A percentile compares a stretch with the other conserved stretches of the same genome.
phyloP scores from a whole-genome alignment of 2,329 filamentous ascomycete genomes.

The Trichoderma hamatum region DNA sequence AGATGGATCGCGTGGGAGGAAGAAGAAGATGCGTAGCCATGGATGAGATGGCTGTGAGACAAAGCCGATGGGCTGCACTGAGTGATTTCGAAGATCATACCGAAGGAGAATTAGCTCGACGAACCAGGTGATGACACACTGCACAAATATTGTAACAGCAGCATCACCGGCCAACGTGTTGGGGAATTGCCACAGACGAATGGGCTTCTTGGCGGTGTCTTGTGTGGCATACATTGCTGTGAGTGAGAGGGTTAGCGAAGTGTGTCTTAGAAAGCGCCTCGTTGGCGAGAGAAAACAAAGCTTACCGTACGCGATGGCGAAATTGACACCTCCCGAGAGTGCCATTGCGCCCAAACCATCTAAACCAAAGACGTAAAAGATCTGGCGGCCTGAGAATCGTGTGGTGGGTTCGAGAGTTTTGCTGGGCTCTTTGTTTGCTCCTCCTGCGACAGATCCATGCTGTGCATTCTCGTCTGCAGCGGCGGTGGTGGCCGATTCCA shows the following conservation, averaged over 20 bases:
- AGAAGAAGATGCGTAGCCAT: slow-evolving; percentile 8
- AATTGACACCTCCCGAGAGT: slow-evolving; percentile 16
- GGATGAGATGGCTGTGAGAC: not conserved
- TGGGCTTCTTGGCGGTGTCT: not conserved
- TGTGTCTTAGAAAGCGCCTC: not conserved
- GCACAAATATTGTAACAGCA: slow-evolving; percentile 14
- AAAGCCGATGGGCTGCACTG: slow-evolving; percentile 10
- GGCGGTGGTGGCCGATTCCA: not conserved
- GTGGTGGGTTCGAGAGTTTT: not conserved
- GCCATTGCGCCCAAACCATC: slow-evolving; percentile 9
- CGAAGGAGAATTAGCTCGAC: slow-evolving; percentile 14
- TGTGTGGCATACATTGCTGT: slow-evolving; percentile 18
- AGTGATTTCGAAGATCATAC: slow-evolving; percentile 7
- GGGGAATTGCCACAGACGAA: slow-evolving; percentile 21
- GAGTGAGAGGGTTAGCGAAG: not conserved
- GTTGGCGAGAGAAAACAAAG: not conserved
- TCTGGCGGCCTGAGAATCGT: not conserved
- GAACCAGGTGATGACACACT: slow-evolving; percentile 22
- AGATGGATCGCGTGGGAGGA: not conserved
- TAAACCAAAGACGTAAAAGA: slow-evolving; percentile 21
- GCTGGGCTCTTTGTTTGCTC: not conserved
- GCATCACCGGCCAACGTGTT: slow-evolving; percentile 12
- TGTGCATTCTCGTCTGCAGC: not conserved
- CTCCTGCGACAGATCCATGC: not conserved
- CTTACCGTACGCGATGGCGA: slow-evolving; percentile 22